phyloP scores from a whole-genome alignment of 2,329 filamentous ascomycete species.

The Aspergillus chevalieri region DNA sequence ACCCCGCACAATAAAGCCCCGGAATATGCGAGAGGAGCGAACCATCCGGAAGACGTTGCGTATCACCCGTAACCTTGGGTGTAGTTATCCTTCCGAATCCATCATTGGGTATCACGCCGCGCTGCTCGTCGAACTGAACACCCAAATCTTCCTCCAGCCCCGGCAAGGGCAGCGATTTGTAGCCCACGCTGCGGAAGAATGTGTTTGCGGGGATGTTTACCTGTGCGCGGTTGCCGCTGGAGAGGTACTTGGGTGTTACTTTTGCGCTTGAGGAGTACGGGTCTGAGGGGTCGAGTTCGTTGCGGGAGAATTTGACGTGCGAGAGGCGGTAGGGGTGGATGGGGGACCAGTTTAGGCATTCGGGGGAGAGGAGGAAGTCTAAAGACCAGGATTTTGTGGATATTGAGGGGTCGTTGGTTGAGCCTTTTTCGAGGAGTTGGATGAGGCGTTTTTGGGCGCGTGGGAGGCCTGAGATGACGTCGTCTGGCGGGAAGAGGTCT shows the following conservation, averaged over 20 bases:
- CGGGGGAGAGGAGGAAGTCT: constrained; percentile 76
- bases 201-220: constrained; percentile 58
- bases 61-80: constrained; percentile 20
- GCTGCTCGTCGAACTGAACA: constrained; percentile 68
- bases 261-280: constrained; percentile 47
- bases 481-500: constrained; percentile 56
- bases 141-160: constrained; percentile 64
- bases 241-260: constrained; percentile 40
- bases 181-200: constrained; percentile 92
- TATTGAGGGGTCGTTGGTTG: constrained; percentile 43
- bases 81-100: constrained; percentile 64
- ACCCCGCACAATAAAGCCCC: constrained; percentile 87
- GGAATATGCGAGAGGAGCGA: constrained; percentile 50
- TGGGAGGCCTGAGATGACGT: constrained; percentile 62
- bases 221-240: constrained; percentile 44
- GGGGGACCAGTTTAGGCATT: constrained; percentile 54
- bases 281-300: constrained; percentile 43
- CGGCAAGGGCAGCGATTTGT: constrained; percentile 71
- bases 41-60: constrained; percentile 23
- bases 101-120: constrained; percentile 78
- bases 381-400: constrained; percentile 71
- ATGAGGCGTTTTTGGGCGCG: constrained; percentile 70
- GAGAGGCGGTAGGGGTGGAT: constrained; percentile 49
- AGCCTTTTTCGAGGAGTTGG: constrained; percentile 74
- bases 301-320: constrained; percentile 61